Conservation (phyloP, 2,329 filamentous ascomycete genomes). For the Paracoccidioides lutzii region DNA sequence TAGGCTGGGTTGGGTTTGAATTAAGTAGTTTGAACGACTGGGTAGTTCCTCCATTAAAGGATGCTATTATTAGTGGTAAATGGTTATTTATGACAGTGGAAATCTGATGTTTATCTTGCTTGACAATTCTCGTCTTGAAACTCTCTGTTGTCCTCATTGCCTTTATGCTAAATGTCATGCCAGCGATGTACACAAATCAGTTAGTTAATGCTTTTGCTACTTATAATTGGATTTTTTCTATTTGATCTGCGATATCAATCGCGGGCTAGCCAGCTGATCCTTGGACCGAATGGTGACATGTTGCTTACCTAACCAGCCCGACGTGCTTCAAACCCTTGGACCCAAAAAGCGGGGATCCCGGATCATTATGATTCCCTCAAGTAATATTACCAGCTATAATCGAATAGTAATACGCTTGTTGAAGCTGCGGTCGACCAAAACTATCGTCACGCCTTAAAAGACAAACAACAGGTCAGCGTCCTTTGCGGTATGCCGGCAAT, state of each 20-base stretch:
- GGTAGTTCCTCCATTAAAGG: conserved; percentile 38
- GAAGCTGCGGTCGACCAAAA: neutral
- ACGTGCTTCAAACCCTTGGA: neutral
- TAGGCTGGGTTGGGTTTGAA: conserved; percentile 89
- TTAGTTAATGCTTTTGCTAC: neutral
- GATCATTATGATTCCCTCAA: neutral
- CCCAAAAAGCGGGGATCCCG: neutral
- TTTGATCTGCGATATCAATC: neutral
- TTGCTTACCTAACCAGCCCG: neutral
- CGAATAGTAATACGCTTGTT: neutral
- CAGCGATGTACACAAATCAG: neutral
- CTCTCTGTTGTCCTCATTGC: neutral
- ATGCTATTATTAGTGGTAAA: conserved; percentile 55
- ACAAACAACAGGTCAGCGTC: neutral
- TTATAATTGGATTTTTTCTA: neutral
- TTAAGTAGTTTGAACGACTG: conserved; percentile 68
- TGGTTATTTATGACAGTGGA: conserved; percentile 91
- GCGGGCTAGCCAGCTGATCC: neutral
- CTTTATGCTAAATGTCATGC: neutral
- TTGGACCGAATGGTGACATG: neutral
- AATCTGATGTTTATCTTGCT: conserved; percentile 38
- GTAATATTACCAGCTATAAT: neutral
- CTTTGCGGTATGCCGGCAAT: neutral
- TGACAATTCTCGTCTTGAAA: neutral
- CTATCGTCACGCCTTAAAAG: neutral